Evolutionary conservation across 305 asterid species (phyloP).

Genomic region (Caryopteris hybrid): DNA sequence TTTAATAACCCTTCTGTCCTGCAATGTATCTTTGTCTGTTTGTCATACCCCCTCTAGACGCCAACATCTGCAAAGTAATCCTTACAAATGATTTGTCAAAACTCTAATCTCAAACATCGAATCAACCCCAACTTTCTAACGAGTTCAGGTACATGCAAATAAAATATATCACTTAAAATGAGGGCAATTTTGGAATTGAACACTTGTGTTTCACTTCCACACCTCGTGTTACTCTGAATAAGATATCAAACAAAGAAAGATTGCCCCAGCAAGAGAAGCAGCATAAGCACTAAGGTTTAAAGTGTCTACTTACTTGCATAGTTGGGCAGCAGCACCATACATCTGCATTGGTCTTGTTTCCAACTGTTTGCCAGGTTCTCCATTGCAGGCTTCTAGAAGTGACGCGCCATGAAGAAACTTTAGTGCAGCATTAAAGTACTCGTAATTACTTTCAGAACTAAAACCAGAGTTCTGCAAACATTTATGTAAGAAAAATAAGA

Average conservation of each 20-base stretch:
- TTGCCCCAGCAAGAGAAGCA: not conserved
- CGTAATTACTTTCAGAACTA: slow-evolving; percentile 64
- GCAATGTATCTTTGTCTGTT: not conserved
- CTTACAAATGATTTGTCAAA: too few relatives aligned
- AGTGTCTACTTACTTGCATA: slow-evolving; percentile 63
- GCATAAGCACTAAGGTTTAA: not conserved
- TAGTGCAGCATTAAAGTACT: slow-evolving; percentile 74
- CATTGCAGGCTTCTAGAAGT: slow-evolving; percentile 59
- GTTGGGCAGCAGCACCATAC: slow-evolving; percentile 65
- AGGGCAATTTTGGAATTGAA: not conserved
- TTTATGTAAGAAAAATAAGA: slow-evolving; percentile 18
- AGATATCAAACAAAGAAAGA: not conserved
- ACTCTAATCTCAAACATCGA: too few relatives aligned
- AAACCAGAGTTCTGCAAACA: slow-evolving; percentile 71
- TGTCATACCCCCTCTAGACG: too few relatives aligned
- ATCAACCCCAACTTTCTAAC: too few relatives aligned
- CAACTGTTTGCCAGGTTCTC: slow-evolving; percentile 44
- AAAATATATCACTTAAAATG: too few relatives aligned
- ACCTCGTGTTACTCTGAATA: slow-evolving; percentile 6
- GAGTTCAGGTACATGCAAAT: too few relatives aligned
- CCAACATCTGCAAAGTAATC: too few relatives aligned
- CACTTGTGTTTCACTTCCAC: not conserved
- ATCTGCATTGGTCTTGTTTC: slow-evolving; percentile 63
- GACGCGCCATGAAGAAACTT: slow-evolving; percentile 87
- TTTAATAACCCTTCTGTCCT: not conserved